A percentile compares a stretch with the other conserved stretches of the same genome.
These are phyloP conservation scores for Stephania yunnanensis DNA, from an alignment of 164 flowering plant genomes.

Conservation along the genomic window DNA sequence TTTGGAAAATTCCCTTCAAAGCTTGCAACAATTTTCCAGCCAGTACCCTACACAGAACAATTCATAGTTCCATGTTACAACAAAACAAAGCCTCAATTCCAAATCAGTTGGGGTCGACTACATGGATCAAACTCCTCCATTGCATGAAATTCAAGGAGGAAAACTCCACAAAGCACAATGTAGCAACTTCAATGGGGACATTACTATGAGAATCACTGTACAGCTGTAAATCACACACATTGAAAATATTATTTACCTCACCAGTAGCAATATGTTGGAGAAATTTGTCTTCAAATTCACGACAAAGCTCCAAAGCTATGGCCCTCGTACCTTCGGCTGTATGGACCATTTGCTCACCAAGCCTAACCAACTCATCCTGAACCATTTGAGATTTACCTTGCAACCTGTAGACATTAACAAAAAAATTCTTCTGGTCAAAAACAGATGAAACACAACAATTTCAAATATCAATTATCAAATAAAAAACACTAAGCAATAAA, in stretches of 20 bases:
- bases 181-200: not conserved
- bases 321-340: constrained; percentile 95
- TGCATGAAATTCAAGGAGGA: not conserved
- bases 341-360: constrained; percentile 85
- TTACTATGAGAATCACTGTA: not conserved
- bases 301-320: constrained; percentile 92
- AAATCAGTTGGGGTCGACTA: too few relatives aligned
- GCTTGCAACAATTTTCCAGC: constrained; percentile 98
- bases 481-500: not conserved
- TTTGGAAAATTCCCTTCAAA: constrained; percentile 98
- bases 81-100: too few relatives aligned
- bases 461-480: not conserved
- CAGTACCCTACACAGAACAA: constrained; percentile 65
- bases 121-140: too few relatives aligned
- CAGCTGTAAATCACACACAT: not conserved
- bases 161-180: not conserved
- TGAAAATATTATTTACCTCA: constrained; percentile 51
- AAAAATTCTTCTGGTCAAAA: not conserved
- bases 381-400: constrained; percentile 93
- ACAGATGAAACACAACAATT: not conserved
- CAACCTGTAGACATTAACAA: constrained; percentile 40
- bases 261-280: constrained; percentile 86
- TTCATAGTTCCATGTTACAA: not conserved
- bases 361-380: constrained; percentile 73
- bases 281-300: constrained; percentile 97